phyloP scores from a whole-genome alignment of 352 stramenopile genomes.

The Nothophytophthora sp. region DNA sequence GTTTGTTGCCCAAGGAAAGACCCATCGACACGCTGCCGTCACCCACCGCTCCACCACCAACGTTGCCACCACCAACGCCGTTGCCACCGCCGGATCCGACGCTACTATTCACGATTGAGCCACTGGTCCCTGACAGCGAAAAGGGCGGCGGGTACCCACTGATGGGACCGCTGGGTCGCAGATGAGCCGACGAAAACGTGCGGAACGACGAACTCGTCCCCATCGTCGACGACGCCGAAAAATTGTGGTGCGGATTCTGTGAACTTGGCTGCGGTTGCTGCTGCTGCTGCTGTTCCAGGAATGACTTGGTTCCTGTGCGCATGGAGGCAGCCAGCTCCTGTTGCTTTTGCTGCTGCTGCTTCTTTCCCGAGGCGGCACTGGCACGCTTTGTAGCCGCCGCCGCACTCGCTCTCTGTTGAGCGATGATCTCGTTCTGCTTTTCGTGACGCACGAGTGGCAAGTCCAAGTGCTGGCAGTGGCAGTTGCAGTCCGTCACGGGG shows the following conservation, averaged over 20 bases:
- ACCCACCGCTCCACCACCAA: slow-evolving; percentile 14
- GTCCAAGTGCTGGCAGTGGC: slow-evolving; percentile 86
- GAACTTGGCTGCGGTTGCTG: slow-evolving; percentile 15
- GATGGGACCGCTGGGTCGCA: slow-evolving; percentile 23
- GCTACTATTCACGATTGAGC: slow-evolving; percentile 23
- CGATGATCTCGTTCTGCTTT: slow-evolving; percentile 43
- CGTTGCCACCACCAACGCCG: slow-evolving; percentile 15
- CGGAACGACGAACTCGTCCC: slow-evolving; percentile 32
- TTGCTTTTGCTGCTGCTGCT: slow-evolving; percentile 27
- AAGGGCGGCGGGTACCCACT: slow-evolving; percentile 36
- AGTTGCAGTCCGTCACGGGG: slow-evolving; percentile 94
- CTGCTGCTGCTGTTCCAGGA: slow-evolving; percentile 30
- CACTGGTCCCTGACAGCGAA: slow-evolving; percentile 33
- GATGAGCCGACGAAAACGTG: slow-evolving; percentile 29
- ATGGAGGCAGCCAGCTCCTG: slow-evolving; percentile 20
- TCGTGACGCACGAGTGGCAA: slow-evolving; percentile 60
- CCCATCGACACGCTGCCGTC: slow-evolving; percentile 1
- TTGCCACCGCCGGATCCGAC: slow-evolving; percentile 7
- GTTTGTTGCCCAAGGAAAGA: slow-evolving; percentile 63
- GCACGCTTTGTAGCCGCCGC: slow-evolving; percentile 26
- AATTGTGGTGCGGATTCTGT: slow-evolving; percentile 30
- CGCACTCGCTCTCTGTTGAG: slow-evolving; percentile 31
- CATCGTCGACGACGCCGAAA: slow-evolving; percentile 34
- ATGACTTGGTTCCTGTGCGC: slow-evolving; percentile 24
- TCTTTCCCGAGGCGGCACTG: slow-evolving; percentile 27